Base-by-base conservation (phyloP, 1,284 basidiomycete species). In the Puccinia sorghi region DNA sequence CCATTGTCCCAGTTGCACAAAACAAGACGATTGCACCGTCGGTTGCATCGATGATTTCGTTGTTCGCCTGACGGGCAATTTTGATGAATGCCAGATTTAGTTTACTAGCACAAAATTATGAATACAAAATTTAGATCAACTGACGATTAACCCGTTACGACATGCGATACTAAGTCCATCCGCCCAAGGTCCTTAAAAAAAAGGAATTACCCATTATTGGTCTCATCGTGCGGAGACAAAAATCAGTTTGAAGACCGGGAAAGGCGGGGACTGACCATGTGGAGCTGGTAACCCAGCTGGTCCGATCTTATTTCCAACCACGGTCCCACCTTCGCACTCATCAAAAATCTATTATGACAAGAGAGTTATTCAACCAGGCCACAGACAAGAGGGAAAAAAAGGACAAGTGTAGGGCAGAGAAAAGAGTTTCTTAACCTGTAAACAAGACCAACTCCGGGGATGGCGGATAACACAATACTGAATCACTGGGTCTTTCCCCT, bases 161-260 rank as follows among this genome's bases (percentile, higher is more conserved):
- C 76, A 79, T 32, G 76, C 76, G 32, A 79, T 79, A 39, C 76
- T 79, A 17, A 79, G 46, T 12, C 76, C 76, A 79, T 79, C 76
- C 6, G 76, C 76, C 76, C 76, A 79, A 54, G 76, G 67, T 22
- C 67, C 76, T 79, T 22, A 25, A 66, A 71, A 56, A 22, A 70
- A 70, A 41, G 9, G 11, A 71, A 71, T 20, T 2, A 59, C 25
- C 12, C 27, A 57, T 57, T 3, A 57, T 22, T 48, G 41, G 64
- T 59, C 59, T 25, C 59, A 20, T 61, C 37, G 20, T 39, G 3
- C 32, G 32, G 32, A 32, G 37, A 61, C 15, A 61, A 9, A 39
- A 41, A 39, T n/a, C 56, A 12, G 1, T 20, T 43, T 27, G 37
- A 25, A 12, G 32, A 57, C 50, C 37, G 13, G n/a, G 50, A 41